phyloP scores from a whole-genome alignment of 305 asterid genomes.

The Solanum hybrid region DNA sequence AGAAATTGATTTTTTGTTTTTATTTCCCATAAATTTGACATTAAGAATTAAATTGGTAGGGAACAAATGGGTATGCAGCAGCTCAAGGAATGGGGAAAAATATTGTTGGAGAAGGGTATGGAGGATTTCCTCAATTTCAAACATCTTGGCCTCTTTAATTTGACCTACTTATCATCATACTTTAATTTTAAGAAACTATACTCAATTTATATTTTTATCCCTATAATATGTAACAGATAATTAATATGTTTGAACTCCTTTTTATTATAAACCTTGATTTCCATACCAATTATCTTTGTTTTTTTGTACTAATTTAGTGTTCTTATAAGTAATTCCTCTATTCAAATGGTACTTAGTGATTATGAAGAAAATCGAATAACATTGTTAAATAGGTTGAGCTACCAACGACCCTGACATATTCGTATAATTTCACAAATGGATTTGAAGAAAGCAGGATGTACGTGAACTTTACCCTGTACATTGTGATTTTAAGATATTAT shows the following conservation, averaged over 20 bases:
- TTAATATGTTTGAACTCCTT: background rate
- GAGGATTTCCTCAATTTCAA: constrained; percentile 49
- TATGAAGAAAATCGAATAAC: background rate
- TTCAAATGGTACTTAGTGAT: background rate
- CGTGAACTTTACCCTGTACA: background rate
- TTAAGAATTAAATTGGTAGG: constrained; percentile 25
- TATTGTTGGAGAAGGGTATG: constrained; percentile 51
- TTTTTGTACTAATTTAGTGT: background rate
- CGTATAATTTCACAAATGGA: background rate
- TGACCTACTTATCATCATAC: constrained; percentile 8
- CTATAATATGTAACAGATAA: background rate
- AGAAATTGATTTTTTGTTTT: background rate
- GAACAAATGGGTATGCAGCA: constrained; percentile 53
- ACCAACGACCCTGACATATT: background rate
- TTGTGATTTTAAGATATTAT: background rate
- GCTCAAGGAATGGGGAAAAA: constrained; percentile 50
- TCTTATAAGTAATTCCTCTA: background rate
- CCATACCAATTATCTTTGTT: background rate
- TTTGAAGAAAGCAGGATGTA: too few species aligned
- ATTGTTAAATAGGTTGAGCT: background rate
- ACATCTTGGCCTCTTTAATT: constrained; percentile 47
- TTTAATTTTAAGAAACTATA: background rate
- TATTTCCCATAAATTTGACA: background rate
- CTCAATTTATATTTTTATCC: background rate
- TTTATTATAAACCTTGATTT: background rate